Base-by-base conservation (phyloP, 306 rosid species). In the Aeschynomene evenia region DNA sequence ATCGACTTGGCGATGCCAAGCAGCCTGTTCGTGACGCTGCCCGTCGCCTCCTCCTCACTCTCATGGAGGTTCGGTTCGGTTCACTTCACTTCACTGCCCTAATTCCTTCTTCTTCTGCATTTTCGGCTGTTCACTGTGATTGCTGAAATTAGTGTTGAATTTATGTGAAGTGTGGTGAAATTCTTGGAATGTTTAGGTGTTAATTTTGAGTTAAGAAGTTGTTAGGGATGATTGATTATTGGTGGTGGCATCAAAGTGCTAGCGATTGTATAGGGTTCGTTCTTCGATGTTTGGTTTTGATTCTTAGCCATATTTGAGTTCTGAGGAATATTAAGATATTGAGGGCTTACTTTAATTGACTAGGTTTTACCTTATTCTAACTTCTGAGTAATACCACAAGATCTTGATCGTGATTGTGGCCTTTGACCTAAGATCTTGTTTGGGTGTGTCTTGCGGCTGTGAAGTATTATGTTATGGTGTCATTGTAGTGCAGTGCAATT, bases 21-120 rank as follows among this genome's bases (percentile, higher is more conserved):
- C 99, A 95, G 81, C 97, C 99, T 0, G 99, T 95, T 2, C 93
- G 99, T 20, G 99, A 95, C 46, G 97, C 99, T 15, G 95, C 99
- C 0, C 68, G 99, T 31, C 82, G 99, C 11, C 91, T 95, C 60
- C 49, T 95, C 77, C 97, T 95, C 69, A 95, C 99, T 37, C 95
- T 95, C 66, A 95, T 95, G 99, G 96, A 95, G 97, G 99, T 77
- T n/a, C n/a, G n/a, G n/a, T n/a, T n/a, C n/a, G n/a, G n/a, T n/a
- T n/a, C n/a, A n/a, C n/a, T n/a, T n/a, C 3, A 6, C 12, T 20
- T 6, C 13, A 1, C 7, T 6, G 20, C 9, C 52, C 52, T n/a
- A 1, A 1, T 16, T 9, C 13, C 12, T 11, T 19, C 19, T 48
- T 19, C 2, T 1, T 49, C 12, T 49, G 4, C 7, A 16, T 49